Base-by-base conservation (phyloP, 2,329 filamentous ascomycete genomes). In the Colletotrichum sp. region DNA sequence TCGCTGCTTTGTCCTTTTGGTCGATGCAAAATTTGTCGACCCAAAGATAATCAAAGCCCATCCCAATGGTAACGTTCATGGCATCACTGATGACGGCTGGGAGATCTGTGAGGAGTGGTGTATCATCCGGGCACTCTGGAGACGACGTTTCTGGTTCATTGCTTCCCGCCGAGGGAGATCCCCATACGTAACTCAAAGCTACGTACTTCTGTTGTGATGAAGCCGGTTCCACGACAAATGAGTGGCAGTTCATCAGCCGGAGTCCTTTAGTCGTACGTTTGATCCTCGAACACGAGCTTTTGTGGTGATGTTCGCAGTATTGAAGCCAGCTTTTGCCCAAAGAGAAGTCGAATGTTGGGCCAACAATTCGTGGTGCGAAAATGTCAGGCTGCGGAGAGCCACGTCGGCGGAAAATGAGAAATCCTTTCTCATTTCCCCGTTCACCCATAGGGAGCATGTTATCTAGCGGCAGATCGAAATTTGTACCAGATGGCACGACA, bases 1-100 rank as follows among this genome's bases (percentile, higher is more conserved):
- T 81, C 1, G 4, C 63, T 6, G 4, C 3, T 18, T 5, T 2
- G 12, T 64, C n/a, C 10, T 80, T 32, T 57, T 83, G 80, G 39
- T 82, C 79, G 39, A 86, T 83, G 60, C 85, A 87, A 3, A 83
- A 80, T 24, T 80, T 78, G 71, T 86, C 85, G 3, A 87, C 81
- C 85, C 86, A 87, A 4, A 87, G 79, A 69, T 86, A 84, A 7
- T 80, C 76, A 10, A 84, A 76, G 1, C 84, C 83, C 8, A 87
- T 77, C 4, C 80, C 76, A 12, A 78, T 80, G 0, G 82, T 81
- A 3, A 84, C 84, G 1, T 77, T 70, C 9, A 83, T 81, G 8
- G 84, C 82, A 75, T 79, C 63, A 1, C 6, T 4, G 4, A 72
- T 55, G 8, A 32, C 18, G 2, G 52, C 16, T 28, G 63, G 63